These are phyloP conservation scores for Hypoxylon fuscum DNA, from an alignment of 495 filamentous ascomycete species.

Conservation along the genomic window DNA sequence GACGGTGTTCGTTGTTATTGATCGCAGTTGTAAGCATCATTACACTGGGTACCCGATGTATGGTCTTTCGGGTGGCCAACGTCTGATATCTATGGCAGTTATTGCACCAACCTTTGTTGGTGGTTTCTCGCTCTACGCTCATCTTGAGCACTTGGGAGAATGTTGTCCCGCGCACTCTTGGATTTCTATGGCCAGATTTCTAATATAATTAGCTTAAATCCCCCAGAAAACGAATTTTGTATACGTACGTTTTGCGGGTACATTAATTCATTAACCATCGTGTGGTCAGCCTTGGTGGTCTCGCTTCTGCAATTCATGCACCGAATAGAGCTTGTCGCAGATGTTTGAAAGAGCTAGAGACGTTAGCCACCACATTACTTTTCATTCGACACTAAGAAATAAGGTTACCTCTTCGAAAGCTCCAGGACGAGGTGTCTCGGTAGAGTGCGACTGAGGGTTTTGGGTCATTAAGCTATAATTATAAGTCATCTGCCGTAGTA, in stretches of 20 bases:
- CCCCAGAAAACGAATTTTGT: slow-evolving; percentile 4
- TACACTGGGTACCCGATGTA: slow-evolving; percentile 81
- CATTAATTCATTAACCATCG: slow-evolving; percentile 81
- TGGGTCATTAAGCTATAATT: slow-evolving; percentile 72
- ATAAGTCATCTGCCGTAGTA: slow-evolving; percentile 74
- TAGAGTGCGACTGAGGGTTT: slow-evolving; percentile 47
- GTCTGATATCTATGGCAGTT: slow-evolving; percentile 86
- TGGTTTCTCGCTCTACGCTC: slow-evolving; percentile 84
- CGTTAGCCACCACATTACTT: background rate
- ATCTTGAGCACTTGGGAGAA: slow-evolving; percentile 88
- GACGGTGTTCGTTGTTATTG: slow-evolving; percentile 72
- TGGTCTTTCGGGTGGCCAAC: slow-evolving; percentile 78
- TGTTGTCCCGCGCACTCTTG: slow-evolving; percentile 61
- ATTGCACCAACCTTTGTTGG: slow-evolving; percentile 88
- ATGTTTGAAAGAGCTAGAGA: slow-evolving; percentile 48
- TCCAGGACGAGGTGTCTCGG: slow-evolving; percentile 19
- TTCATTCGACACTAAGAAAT: background rate
- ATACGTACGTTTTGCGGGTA: slow-evolving; percentile 71
- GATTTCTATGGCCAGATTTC: slow-evolving; percentile 58
- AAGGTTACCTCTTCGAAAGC: slow-evolving; percentile 42
- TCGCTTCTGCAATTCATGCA: slow-evolving; percentile 87
- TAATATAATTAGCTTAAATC: slow-evolving; percentile 37
- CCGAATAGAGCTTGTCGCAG: slow-evolving; percentile 65
- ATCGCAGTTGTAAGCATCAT: slow-evolving; percentile 85
- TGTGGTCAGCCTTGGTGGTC: slow-evolving; percentile 70